These are phyloP conservation scores for Hyphodiscus hymeniophilus DNA, from an alignment of 495 filamentous ascomycete genomes.

Conservation along the genomic window DNA sequence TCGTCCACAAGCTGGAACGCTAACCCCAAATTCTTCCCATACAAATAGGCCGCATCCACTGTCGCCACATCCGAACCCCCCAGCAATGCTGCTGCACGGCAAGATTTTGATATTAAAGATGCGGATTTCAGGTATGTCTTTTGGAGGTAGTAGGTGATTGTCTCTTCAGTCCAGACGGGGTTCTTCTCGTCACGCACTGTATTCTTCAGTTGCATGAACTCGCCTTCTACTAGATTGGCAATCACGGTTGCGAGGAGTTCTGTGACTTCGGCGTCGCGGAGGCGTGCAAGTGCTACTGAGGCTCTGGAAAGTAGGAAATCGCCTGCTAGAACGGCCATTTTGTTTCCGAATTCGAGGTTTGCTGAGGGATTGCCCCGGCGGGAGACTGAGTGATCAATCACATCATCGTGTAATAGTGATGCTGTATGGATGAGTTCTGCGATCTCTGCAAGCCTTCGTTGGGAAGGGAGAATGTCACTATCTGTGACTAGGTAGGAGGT, in stretches of 20 bases:
- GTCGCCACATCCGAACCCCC: slow-evolving; percentile 68
- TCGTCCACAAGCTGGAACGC: slow-evolving; percentile 99
- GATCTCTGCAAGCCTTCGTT: slow-evolving; percentile 89
- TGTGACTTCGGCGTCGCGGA: slow-evolving; percentile 87
- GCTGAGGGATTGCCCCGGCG: slow-evolving; percentile 78
- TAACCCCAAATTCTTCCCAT: slow-evolving; percentile 85
- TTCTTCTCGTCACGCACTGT: slow-evolving; percentile 78
- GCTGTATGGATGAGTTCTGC: slow-evolving; percentile 95
- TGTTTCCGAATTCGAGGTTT: slow-evolving; percentile 92
- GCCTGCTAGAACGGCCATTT: slow-evolving; percentile 94
- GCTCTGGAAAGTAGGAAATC: slow-evolving; percentile 91
- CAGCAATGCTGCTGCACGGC: slow-evolving; percentile 79
- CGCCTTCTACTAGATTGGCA: slow-evolving; percentile 93
- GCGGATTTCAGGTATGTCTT: slow-evolving; percentile 98
- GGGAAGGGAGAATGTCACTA: slow-evolving; percentile 81
- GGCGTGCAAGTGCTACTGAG: slow-evolving; percentile 83
- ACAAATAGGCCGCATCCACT: slow-evolving; percentile 83
- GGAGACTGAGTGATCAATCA: slow-evolving; percentile 84
- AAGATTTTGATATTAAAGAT: slow-evolving; percentile 90
- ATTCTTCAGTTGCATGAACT: slow-evolving; percentile 99
- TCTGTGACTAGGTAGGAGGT: slow-evolving; percentile 42
- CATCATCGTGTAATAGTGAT: slow-evolving; percentile 94
- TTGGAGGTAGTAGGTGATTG: slow-evolving; percentile 89
- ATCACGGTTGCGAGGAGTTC: slow-evolving; percentile 94
- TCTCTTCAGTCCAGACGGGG: slow-evolving; percentile 76